These are phyloP conservation scores for Arctostaphylos glauca DNA, from an alignment of 148 eudicot species.

Conservation along the genomic window DNA sequence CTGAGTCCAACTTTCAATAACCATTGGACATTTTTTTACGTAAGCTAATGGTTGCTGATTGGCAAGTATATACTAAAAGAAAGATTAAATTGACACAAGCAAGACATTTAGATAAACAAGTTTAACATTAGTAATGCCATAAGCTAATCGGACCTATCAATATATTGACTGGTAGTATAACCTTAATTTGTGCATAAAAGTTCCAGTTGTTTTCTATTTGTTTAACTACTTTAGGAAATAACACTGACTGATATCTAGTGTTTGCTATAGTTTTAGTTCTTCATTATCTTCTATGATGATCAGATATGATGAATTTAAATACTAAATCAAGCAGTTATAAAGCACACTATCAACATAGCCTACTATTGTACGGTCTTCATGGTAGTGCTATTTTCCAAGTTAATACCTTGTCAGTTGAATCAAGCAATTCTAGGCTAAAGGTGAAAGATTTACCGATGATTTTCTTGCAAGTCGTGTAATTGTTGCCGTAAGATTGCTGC, in stretches of 20 bases:
- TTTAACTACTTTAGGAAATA: not conserved
- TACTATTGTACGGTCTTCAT: not conserved
- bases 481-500: slow-evolving; percentile 70
- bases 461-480: slow-evolving; percentile 66
- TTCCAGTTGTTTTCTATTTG: not conserved
- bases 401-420: not conserved
- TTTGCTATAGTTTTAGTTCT: not conserved
- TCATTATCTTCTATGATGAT: not conserved
- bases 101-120: not conserved
- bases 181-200: not conserved
- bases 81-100: not conserved
- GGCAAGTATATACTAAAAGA: not conserved
- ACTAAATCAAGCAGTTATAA: not conserved
- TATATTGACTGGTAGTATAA: not conserved
- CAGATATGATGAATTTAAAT: not conserved
- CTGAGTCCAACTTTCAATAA: not conserved
- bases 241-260: not conserved
- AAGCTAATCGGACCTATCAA: not conserved
- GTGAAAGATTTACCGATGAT: slow-evolving; percentile 49
- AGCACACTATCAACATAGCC: not conserved
- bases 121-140: not conserved
- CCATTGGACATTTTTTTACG: not conserved
- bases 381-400: not conserved
- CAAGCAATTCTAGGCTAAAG: not conserved
- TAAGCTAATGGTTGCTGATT: not conserved